Base-by-base conservation (phyloP, 805 yeast species). In the Jamesozyma piceae region DNA sequence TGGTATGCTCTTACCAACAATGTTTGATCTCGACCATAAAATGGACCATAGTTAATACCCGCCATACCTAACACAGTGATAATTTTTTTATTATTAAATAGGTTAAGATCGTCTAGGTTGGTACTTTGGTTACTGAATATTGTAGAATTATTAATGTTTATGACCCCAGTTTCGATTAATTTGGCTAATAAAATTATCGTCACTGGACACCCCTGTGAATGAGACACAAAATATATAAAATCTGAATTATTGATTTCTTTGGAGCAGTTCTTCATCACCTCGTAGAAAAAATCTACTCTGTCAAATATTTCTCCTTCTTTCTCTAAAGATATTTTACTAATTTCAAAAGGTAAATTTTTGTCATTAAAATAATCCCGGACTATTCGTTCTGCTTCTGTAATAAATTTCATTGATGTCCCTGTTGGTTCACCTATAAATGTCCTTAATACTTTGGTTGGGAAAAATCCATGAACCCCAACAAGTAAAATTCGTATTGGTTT, bases 201-300 rank as follows among this genome's bases (percentile, higher is more conserved):
- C 0, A 92, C 97, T 0, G 95, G 97, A 37, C 90, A 80, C 0
- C 98, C 98, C 62, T 90, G 98, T 0, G 97, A 89, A 63, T 90
- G 98, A 1, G 95, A 80, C 1, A 96, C 96, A 48, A 90, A 75
- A 57, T 82, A 87, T n/a, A 90, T 76, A 48, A 82, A 82, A 61
- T 90, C 97, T 0, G 96, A 90, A n/a, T 68, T 47, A 36, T 66
- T 65, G 2, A 71, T 52, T 43, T 68, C 71, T 30, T 67, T 63
- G 18, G 61, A 53, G 86, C 90, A 84, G 56, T 78, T 80, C 50
- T 71, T 68, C 60, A 90, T 68, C 35, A 86, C 74, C 27, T 78
- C 76, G 47, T 78, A 82, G 51, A 90, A 86, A 52, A 77, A 84
- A 32, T 80, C 81, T 6, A 90, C 95, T 27, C 98, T 71, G 53